Percentiles rank a stretch among this genome's conserved stretches.
Evolutionary conservation across 73 alveolate species (phyloP).

Genomic region (Tetrahymena borealis): DNA sequence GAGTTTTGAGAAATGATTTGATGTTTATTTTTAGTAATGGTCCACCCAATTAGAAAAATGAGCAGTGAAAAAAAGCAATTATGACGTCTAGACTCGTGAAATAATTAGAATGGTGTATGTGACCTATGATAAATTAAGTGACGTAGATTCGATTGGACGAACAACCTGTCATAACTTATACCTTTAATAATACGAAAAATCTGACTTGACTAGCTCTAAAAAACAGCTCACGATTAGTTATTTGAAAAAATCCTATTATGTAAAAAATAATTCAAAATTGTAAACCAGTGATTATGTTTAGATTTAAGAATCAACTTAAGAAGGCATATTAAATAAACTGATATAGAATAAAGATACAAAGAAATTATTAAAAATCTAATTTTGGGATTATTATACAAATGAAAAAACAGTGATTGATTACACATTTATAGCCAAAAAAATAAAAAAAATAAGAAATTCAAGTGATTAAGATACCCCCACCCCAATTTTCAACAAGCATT

Average conservation of each 20-base stretch:
- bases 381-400: too few species aligned
- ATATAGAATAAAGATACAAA: too few species aligned
- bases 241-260: background rate
- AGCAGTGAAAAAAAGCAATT: background rate
- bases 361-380: too few species aligned
- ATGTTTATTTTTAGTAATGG: background rate
- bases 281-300: background rate
- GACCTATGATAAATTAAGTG: too few species aligned
- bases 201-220: background rate
- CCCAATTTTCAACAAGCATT: too few species aligned
- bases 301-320: background rate
- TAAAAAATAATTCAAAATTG: background rate
- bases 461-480: too few species aligned
- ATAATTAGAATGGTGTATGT: background rate
- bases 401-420: too few species aligned
- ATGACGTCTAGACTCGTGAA: background rate
- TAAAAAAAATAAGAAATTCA: too few species aligned
- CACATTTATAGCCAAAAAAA: too few species aligned
- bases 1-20: background rate
- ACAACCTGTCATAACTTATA: background rate
- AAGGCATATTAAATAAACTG: too few species aligned
- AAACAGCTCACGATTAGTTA: background rate
- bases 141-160: too few species aligned
- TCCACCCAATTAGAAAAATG: too few species aligned
- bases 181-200: background rate